These are phyloP conservation scores for Diversispora eburnea DNA, from an alignment of 192 early-diverging fungal genomes.

Conservation along the genomic window DNA sequence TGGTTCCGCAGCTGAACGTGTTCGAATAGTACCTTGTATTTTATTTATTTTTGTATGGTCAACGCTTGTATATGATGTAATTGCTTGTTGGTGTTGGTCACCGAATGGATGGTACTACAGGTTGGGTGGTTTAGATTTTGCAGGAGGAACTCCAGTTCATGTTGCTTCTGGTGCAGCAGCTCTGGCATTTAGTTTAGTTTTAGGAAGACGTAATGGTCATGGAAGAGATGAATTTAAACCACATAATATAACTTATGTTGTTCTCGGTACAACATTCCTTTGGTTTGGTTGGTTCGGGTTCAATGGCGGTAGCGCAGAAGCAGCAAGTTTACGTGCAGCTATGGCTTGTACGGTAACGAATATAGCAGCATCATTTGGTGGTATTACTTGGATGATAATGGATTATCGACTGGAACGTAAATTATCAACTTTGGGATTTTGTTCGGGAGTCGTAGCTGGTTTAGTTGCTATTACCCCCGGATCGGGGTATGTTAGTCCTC, in stretches of 20 bases:
- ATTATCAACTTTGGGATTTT: conserved; percentile 67
- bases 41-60: conserved; percentile 63
- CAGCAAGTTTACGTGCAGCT: conserved; percentile 54
- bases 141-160: conserved; percentile 71
- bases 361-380: conserved; percentile 57
- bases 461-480: conserved; percentile 80
- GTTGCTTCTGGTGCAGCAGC: conserved; percentile 65
- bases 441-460: conserved; percentile 72
- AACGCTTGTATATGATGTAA: conserved; percentile 60
- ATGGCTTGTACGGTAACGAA: conserved; percentile 65
- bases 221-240: conserved; percentile 41
- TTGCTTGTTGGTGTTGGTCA: conserved; percentile 72
- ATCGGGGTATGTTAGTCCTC: conserved; percentile 82
- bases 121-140: conserved; percentile 69
- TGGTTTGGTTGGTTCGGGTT: conserved; percentile 85
- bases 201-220: conserved; percentile 60
- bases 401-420: conserved; percentile 59
- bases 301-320: conserved; percentile 65
- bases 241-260: conserved; percentile 65
- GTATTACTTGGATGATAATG: conserved; percentile 58
- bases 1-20: conserved; percentile 58
- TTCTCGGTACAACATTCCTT: conserved; percentile 63
- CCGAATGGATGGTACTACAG: conserved; percentile 62
- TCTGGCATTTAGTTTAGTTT: conserved; percentile 62
- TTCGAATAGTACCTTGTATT: conserved; percentile 51